Evolutionary conservation across 768 basidiomycete genomes (phyloP).

Genomic region (Mycena pura): DNA sequence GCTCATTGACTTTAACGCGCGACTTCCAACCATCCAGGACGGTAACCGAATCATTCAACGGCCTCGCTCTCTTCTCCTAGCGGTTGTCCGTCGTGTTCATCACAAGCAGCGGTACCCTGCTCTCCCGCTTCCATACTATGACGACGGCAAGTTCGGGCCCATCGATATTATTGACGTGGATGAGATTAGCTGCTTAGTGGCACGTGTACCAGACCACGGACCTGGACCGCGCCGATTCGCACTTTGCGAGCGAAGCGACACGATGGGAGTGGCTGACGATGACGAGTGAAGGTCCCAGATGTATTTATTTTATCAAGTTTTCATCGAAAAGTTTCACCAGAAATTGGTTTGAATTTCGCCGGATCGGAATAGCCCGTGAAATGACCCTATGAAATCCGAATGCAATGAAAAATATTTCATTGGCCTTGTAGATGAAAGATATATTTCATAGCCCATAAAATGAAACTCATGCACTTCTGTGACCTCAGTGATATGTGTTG

Average conservation of each 20-base stretch:
- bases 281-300: too few species aligned
- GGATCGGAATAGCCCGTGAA: too few species aligned
- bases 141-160: background rate
- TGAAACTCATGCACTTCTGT: too few species aligned
- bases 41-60: background rate
- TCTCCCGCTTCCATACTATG: too few species aligned
- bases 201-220: background rate
- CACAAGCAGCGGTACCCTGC: background rate
- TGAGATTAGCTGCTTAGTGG: background rate
- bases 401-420: too few species aligned
- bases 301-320: too few species aligned
- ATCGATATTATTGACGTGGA: background rate
- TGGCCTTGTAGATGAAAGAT: too few species aligned
- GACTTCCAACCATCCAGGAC: background rate
- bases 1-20: background rate
- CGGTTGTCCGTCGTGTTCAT: background rate
- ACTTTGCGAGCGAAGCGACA: background rate
- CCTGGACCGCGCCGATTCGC: background rate
- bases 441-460: too few species aligned
- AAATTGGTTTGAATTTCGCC: too few species aligned
- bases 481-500: too few species aligned
- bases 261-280: slow-evolving; percentile 3
- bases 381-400: too few species aligned
- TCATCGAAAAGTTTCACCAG: too few species aligned
- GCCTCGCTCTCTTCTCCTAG: background rate